Base-by-base conservation (phyloP, 805 yeast species). In the Hanseniaspora hatyaiensis region DNA sequence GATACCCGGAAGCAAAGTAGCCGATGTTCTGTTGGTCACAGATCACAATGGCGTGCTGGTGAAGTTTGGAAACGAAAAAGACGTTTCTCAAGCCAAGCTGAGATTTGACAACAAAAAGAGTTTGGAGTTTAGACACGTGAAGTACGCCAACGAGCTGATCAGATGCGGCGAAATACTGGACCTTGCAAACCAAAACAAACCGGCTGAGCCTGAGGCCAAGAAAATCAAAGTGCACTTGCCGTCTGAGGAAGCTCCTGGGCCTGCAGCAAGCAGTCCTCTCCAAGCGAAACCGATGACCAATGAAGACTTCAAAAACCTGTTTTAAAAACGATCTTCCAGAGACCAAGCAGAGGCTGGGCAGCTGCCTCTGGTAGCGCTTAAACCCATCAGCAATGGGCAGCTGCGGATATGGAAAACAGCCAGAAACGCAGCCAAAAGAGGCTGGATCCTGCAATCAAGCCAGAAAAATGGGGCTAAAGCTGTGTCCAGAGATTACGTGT, bases 41-140 rank as follows among this genome's bases (percentile, higher is more conserved):
- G 72, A 69, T 19, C 54, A 59, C 16, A 55, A 61, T 6, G 74
- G 73, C 4, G 81, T 81, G 0, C 53, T 78, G 26, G 65, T 79
- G 3, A 73, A 72, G 51, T 73, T 74, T 52, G 59, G 58, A 22
- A 60, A 57, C 5, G 60, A 65, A 0, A 54, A 60, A 6, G 68
- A 68, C 39, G 75, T 80, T 1, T 85, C 85, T 0, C 66, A 61
- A 38, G 24, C 40, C 1, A 31, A 18, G n/a, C 32, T 45, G 2
- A 45, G 37, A 22, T 18, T 45, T 31, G 32, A 45, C 19, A 45
- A 45, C 12, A 23, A 9, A 2, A 37, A 45, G 4, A 8, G n/a
- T 2, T 31, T 45, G n/a, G 18, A 31, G 22, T 28, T 37, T 6
- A 37, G 28, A 9, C 36, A 45, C n/a, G 24, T 37, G 3, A 31